Evolutionary conservation across 2,329 filamentous ascomycete species (phyloP), one percentile per base, ranked within the genome.

Genomic region (Mycogone perniciosa): DNA sequence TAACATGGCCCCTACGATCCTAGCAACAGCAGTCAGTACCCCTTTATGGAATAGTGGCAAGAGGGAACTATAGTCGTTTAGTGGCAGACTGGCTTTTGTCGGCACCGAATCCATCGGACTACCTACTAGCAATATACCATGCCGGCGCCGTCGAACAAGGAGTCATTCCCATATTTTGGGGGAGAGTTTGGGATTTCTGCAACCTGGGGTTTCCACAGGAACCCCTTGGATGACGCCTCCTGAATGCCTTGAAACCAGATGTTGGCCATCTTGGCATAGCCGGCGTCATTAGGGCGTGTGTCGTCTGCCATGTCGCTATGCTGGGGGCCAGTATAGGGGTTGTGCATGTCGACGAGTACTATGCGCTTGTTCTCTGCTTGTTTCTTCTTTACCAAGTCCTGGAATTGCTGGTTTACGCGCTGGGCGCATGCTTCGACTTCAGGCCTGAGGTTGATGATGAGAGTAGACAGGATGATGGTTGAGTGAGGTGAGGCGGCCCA

Each of bases 251-350:
- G 50, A 47, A 63, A 62, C 68, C 68, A 73, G 6, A 69, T 53
- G 20, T 59, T 58, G 31, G 70, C 71, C 70, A 74, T 73, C 60
- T 72, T 71, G 40, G 58, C 52, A 52, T 73, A 73, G 4, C 71
- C 71, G 0, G 10, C 57, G 31, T 71, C 67, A 20, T 62, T 59
- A 1, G 71, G 72, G 48, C 74, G 72, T 1, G 65, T 72, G 7
- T 57, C 62, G 51, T 74, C 71, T 0, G 58, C 61, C 42, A 73
- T 56, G 40, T 73, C 70, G 5, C 43, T 57, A 20, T 47, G 26
- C 10, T 58, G 53, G 5, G 64, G 66, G 2, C 65, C 69, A 6
- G 59, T 57, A n/a, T n/a, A n/a, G 8, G 54, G 48, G 4, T 58
- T 54, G 42, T 67, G 65, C 70, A 74, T 73, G 9, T 74, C 71